phyloP scores from a whole-genome alignment of 257 asterid genomes.

The Fraxinus americana region DNA sequence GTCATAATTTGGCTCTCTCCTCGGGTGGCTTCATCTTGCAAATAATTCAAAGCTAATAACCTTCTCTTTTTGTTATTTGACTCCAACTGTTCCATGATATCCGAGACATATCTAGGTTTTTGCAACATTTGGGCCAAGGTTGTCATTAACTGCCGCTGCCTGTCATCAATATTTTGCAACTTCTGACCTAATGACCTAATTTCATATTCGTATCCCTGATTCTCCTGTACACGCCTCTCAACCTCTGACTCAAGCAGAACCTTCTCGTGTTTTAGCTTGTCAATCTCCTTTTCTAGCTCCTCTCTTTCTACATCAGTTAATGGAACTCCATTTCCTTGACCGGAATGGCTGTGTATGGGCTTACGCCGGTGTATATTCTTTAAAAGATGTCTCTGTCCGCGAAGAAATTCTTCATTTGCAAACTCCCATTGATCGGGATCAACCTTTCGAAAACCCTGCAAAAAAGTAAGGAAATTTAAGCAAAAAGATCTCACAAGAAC shows the following conservation, averaged over 20 bases:
- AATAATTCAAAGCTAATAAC: slow-evolving; percentile 41
- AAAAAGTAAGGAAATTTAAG: not conserved
- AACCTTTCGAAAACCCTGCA: slow-evolving; percentile 79
- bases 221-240: slow-evolving; percentile 53
- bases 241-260: slow-evolving; percentile 56
- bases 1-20: slow-evolving; percentile 30
- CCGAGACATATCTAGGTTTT: slow-evolving; percentile 45
- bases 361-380: slow-evolving; percentile 81
- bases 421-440: slow-evolving; percentile 99
- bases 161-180: slow-evolving; percentile 51
- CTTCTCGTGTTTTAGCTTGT: slow-evolving; percentile 61
- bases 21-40: slow-evolving; percentile 46
- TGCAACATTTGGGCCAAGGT: slow-evolving; percentile 52
- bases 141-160: slow-evolving; percentile 55
- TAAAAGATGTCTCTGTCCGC: slow-evolving; percentile 67
- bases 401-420: slow-evolving; percentile 80
- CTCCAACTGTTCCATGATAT: slow-evolving; percentile 35
- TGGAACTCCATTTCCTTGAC: slow-evolving; percentile 48
- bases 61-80: slow-evolving; percentile 65
- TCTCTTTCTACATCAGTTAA: slow-evolving; percentile 61
- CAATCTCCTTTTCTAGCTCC: slow-evolving; percentile 69
- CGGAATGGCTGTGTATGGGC: slow-evolving; percentile 88
- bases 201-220: slow-evolving; percentile 47
- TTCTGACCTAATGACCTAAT: slow-evolving; percentile 55
- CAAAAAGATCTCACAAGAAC: slow-evolving; percentile 4